phyloP scores from a whole-genome alignment of 495 filamentous ascomycete species.

The Talaromyces trachyspermus region DNA sequence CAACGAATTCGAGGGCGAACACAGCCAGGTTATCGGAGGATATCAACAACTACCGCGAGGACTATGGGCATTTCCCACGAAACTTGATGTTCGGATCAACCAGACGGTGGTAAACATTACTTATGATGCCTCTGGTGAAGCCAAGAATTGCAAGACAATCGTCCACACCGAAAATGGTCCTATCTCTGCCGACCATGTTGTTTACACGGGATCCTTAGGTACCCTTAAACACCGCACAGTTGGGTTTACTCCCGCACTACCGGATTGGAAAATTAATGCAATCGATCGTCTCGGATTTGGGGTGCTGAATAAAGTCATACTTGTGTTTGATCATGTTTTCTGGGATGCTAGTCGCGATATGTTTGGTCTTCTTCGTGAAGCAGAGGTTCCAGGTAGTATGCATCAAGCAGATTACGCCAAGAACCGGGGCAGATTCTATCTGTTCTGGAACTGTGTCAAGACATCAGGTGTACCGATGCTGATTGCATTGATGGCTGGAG shows the following conservation, averaged over 20 bases:
- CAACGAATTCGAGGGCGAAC: constrained; percentile 93
- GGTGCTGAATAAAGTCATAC: constrained; percentile 86
- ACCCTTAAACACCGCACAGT: constrained; percentile 74
- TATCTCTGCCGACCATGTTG: constrained; percentile 76
- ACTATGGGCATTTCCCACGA: constrained; percentile 64
- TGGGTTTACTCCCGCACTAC: constrained; percentile 74
- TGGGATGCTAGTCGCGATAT: constrained; percentile 92
- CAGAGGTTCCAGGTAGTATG: constrained; percentile 44
- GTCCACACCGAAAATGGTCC: constrained; percentile 75
- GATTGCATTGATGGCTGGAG: constrained; percentile 91
- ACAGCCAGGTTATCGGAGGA: constrained; percentile 85
- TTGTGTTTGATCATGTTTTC: constrained; percentile 85
- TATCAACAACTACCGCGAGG: constrained; percentile 87
- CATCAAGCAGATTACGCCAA: constrained; percentile 54
- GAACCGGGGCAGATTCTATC: constrained; percentile 78
- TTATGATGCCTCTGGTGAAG: constrained; percentile 45
- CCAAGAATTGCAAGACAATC: constrained; percentile 36
- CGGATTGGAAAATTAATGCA: constrained; percentile 72
- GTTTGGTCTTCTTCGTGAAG: constrained; percentile 81
- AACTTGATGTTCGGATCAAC: constrained; percentile 70
- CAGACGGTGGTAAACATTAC: constrained; percentile 61
- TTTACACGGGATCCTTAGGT: constrained; percentile 82
- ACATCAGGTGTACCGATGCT: constrained; percentile 82
- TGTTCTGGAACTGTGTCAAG: constrained; percentile 93
- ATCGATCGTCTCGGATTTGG: constrained; percentile 91